Evolutionary conservation across 805 yeast species (phyloP), one percentile per base, ranked within the genome.

Genomic region (Priceomyces medius): DNA sequence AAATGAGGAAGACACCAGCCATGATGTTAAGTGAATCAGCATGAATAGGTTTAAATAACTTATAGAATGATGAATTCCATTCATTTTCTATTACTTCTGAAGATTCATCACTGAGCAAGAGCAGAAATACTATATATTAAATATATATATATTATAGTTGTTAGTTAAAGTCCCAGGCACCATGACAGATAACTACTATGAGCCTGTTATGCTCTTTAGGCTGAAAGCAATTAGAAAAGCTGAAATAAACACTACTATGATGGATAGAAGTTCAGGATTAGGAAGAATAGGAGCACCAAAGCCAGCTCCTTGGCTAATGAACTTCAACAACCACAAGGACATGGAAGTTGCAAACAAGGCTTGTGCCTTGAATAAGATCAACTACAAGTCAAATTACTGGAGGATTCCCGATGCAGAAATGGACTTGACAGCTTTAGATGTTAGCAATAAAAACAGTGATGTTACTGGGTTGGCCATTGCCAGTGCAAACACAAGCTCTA

Each of bases 401-500:
- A 64, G 63, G 43, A 66, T 71, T 20, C 76, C 76, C 12, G 75
- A 71, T 45, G 55, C 61, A 14, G 58, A 70, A 35, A 55, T 64
- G 53, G 66, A 73, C 46, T 56, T 79, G 29, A 77, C 80, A 0
- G 64, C 79, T 2, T 53, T 80, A 43, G 63, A 66, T 18, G 46
- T 63, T 12, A 55, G 48, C 35, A 39, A 40, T 13, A 40, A 45
- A 6, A 46, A 18, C 5, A 40, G 46, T 26, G 39, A 28, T 8
- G 51, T 48, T 23, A 71, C 75, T 2, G 63, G 71, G 10, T 49
- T 81, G 28, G 83, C 85, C 2, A 67, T 81, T 14, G 70, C 82
- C 2, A 73, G 80, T 32, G 83, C 76, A 13, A 61, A 67, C 39
- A 24, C 41, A 2, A 57, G 57, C 3, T 66, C 71, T 34, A 81